These are phyloP conservation scores for Fusarium cyanostomum DNA, from an alignment of 2,329 filamentous ascomycete species.

Conservation along the genomic window DNA sequence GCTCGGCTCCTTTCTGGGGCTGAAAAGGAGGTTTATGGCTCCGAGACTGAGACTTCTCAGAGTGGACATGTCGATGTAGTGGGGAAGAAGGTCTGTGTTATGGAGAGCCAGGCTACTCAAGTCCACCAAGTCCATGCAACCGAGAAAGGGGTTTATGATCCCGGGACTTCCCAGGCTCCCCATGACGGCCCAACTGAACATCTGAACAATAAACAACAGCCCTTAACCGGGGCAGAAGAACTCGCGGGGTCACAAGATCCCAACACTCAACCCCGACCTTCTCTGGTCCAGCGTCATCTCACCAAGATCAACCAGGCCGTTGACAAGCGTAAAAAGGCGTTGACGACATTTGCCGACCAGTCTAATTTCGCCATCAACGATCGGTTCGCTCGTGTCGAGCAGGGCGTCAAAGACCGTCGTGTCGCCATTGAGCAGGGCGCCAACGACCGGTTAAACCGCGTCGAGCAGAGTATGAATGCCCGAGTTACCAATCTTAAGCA, in stretches of 20 bases:
- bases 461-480: conserved; percentile 13
- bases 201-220: not conserved
- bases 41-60: conserved; percentile 1
- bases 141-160: conserved; percentile 4
- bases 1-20: too few relatives aligned
- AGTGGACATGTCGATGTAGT: conserved; percentile 2
- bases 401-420: conserved; percentile 9
- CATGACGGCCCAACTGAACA: not conserved
- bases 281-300: conserved; percentile 7
- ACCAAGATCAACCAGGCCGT: conserved; percentile 22
- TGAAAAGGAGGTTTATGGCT: conserved; percentile 15
- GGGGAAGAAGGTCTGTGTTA: conserved; percentile 17
- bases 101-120: not conserved
- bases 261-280: not conserved
- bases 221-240: not conserved
- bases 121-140: too few relatives aligned
- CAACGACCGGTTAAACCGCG: not conserved
- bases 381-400: conserved; percentile 2
- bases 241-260: not conserved
- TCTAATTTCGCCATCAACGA: conserved; percentile 20
- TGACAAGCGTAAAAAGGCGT: conserved; percentile 32
- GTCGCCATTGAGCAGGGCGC: conserved; percentile 17
- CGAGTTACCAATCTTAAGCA: too few relatives aligned
- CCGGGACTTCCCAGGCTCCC: not conserved
- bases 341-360: conserved; percentile 7